Base-by-base conservation (phyloP, 2,329 filamentous ascomycete genomes). In the Nigrograna mackinnonii region DNA sequence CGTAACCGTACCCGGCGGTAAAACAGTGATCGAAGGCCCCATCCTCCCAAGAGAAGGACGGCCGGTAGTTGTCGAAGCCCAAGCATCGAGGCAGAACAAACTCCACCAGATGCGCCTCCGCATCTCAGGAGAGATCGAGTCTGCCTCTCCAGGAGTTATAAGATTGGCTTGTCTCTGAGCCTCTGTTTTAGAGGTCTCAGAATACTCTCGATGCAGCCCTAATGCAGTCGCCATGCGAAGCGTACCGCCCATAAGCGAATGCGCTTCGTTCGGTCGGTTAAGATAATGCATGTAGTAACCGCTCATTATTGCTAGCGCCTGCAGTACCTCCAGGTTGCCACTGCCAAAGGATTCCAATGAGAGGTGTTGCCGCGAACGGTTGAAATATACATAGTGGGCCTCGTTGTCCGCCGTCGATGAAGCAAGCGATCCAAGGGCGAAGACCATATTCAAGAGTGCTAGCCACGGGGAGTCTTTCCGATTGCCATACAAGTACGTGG, bases 201-300 rank as follows among this genome's bases (percentile, higher is more conserved):
- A 65, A 46, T 77, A 78, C 54, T 89, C 86, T 38, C 85, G 78
- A 63, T 90, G 86, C 13, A 90, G 69, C 2, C 86, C 86, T 20
- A 90, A 74, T 1, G 85, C 83, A 46, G 83, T 86, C n/a, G 86
- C 86, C 79, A 90, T 87, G 41, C 86, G 77, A 41, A 89, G 75
- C 3, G 85, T 83, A 3, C 85, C 85, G 14, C 86, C 86, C 57
- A 87, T 79, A 7, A 90, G 75, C 18, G 85, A 82, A 60, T 88
- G 87, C 13, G 86, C 87, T 73, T 89, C 85, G 58, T 89, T 89
- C 2, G 86, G 86, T 16, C 85, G 78, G 67, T 89, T 89, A 55
- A 87, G 82, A 58, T 90, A 90, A 65, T 90, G 87, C 42, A 89
- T 79, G 61, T 91, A 91, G 69, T 84, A 87, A 20, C 87, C 87